Evolutionary conservation across 2,329 filamentous ascomycete genomes (phyloP).

Genomic region (Apiospora arundinis): DNA sequence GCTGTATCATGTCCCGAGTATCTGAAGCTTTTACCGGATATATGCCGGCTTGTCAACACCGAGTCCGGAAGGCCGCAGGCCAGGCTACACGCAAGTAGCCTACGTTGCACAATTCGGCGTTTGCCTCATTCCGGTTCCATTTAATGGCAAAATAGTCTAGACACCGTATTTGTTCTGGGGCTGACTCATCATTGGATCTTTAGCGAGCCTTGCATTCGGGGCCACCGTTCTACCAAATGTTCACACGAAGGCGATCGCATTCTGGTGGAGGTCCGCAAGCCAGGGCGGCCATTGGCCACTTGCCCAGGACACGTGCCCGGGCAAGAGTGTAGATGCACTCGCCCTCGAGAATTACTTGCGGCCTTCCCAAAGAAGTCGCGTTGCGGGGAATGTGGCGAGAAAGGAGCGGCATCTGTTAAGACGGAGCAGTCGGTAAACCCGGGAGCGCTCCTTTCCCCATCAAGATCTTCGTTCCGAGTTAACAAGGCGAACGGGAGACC

Average conservation of each 20-base stretch:
- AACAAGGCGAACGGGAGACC: background rate
- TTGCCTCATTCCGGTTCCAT: background rate
- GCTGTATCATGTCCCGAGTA: background rate
- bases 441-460: background rate
- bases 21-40: background rate
- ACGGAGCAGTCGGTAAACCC: background rate
- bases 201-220: slow-evolving; percentile 77
- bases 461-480: background rate
- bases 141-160: background rate
- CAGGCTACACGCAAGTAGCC: background rate
- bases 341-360: background rate
- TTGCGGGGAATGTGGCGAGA: slow-evolving; percentile 33
- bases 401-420: slow-evolving; percentile 51
- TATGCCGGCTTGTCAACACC: background rate
- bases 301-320: slow-evolving; percentile 52
- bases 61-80: background rate
- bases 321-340: background rate
- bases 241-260: slow-evolving; percentile 71
- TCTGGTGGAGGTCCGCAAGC: slow-evolving; percentile 74
- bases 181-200: slow-evolving; percentile 22
- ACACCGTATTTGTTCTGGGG: slow-evolving; percentile 15
- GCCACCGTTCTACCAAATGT: slow-evolving; percentile 78
- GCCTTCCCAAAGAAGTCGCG: background rate
- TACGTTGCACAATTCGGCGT: background rate
- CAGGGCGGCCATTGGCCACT: slow-evolving; percentile 71